Percentiles rank a stretch among this genome's conserved stretches.
Evolutionary conservation across 345 rosid species (phyloP).

Genomic region (Brassica rapa): DNA sequence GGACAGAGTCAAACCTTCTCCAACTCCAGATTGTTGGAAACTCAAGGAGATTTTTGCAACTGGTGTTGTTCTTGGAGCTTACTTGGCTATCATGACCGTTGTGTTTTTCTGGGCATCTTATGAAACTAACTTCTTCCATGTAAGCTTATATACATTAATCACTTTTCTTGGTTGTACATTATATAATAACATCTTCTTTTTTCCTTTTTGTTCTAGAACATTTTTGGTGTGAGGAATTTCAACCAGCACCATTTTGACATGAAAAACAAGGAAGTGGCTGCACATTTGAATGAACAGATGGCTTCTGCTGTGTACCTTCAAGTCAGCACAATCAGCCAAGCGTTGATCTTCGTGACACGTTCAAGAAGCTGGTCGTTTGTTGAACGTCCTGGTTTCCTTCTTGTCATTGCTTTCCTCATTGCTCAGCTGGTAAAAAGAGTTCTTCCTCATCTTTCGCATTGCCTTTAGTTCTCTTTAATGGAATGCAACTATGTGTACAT

Average conservation of each 20-base stretch:
- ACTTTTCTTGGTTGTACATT: neutral
- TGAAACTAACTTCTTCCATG: constrained; percentile 56
- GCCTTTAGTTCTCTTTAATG: too few relatives aligned
- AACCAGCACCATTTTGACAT: constrained; percentile 43
- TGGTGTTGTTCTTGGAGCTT: constrained; percentile 57
- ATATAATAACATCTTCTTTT: neutral
- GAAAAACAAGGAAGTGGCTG: constrained; percentile 28
- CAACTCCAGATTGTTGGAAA: constrained; percentile 62
- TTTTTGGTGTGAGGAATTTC: constrained; percentile 47
- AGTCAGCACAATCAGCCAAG: constrained; percentile 78
- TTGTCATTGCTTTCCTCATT: constrained; percentile 65
- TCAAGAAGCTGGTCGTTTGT: constrained; percentile 61
- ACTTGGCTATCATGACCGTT: constrained; percentile 60
- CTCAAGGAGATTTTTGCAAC: constrained; percentile 63
- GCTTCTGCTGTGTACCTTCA: constrained; percentile 63
- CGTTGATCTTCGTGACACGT: constrained; percentile 70
- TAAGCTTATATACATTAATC: constrained; percentile 26
- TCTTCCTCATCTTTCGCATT: neutral
- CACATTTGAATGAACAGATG: constrained; percentile 42
- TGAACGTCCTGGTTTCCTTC: constrained; percentile 68
- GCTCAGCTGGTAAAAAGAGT: constrained; percentile 52
- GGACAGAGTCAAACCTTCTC: constrained; percentile 64
- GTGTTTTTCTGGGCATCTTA: constrained; percentile 59
- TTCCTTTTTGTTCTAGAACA: constrained; percentile 33
- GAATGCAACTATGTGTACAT: neutral